Evolutionary conservation across 129 eudicot genomes (phyloP).

Genomic region (Scalesia atractyloides): DNA sequence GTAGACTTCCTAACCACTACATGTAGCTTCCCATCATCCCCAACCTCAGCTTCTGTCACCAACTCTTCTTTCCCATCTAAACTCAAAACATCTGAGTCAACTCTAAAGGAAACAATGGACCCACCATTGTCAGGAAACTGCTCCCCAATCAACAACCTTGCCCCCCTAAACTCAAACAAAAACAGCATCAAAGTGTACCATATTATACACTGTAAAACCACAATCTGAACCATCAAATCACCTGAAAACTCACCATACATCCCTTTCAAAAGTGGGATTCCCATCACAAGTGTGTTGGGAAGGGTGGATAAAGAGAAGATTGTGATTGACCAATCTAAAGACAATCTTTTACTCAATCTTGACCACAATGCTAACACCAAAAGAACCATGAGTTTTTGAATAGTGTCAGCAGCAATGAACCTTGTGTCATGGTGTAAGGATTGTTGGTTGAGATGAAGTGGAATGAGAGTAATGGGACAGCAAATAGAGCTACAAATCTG

Average conservation of each 20-base stretch:
- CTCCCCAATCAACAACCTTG: constrained; percentile 65
- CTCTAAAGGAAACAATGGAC: constrained; percentile 63
- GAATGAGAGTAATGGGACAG: constrained; percentile 82
- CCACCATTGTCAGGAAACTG: constrained; percentile 88
- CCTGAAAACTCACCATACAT: constrained; percentile 91
- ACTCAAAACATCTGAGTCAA: constrained; percentile 70
- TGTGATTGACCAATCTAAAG: constrained; percentile 83
- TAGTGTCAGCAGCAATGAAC: constrained; percentile 87
- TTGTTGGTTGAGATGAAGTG: constrained; percentile 88
- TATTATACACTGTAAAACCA: constrained; percentile 76
- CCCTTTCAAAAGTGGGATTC: constrained; percentile 75
- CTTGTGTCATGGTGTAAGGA: constrained; percentile 79
- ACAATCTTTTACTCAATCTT: constrained; percentile 57
- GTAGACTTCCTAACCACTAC: constrained; percentile 75
- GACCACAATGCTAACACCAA: constrained; percentile 65
- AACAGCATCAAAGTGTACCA: constrained; percentile 86
- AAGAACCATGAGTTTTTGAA: constrained; percentile 73
- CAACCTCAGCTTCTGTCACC: constrained; percentile 74
- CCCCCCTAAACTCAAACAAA: constrained; percentile 84
- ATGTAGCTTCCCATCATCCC: constrained; percentile 82
- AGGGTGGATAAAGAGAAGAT: constrained; percentile 74
- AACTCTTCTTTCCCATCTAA: constrained; percentile 78
- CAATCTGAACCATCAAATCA: constrained; percentile 82
- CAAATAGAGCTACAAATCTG: constrained; percentile 85
- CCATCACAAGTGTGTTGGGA: constrained; percentile 93